Conservation (phyloP, 352 stramenopile genomes). For the Phytophthora rubi region DNA sequence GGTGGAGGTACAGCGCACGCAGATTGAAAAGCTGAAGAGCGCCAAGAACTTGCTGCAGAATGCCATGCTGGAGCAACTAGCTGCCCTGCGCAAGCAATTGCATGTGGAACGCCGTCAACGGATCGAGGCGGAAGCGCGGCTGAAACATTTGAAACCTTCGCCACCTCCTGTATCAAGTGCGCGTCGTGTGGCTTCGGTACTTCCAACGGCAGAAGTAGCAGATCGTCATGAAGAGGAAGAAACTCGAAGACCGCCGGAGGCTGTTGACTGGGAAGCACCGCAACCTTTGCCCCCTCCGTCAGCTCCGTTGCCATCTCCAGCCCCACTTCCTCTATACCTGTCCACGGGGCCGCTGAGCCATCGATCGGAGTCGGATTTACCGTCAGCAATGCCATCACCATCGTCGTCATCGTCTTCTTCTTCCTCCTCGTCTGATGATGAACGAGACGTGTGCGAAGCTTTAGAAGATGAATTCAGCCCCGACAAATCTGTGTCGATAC, state of each 20-base stretch:
- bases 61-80: constrained; percentile 84
- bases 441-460: constrained; percentile 26
- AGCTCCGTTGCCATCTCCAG: constrained; percentile 30
- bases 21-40: constrained; percentile 80
- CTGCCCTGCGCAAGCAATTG: constrained; percentile 78
- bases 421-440: constrained; percentile 34
- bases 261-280: constrained; percentile 41
- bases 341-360: constrained; percentile 15
- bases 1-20: constrained; percentile 65
- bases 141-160: constrained; percentile 54
- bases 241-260: constrained; percentile 11
- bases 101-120: constrained; percentile 72
- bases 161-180: neutral
- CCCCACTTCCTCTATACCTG: constrained; percentile 50
- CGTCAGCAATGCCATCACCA: constrained; percentile 26
- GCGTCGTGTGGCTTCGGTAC: neutral
- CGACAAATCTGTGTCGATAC: constrained; percentile 7
- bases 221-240: neutral
- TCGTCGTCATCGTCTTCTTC: constrained; percentile 41
- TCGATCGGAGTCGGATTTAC: constrained; percentile 22
- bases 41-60: constrained; percentile 83
- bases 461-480: constrained; percentile 26
- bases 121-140: constrained; percentile 70
- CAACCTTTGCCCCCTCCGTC: constrained; percentile 59
- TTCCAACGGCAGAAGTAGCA: constrained; percentile 4